Evolutionary conservation across 1,139 yeast species (phyloP).

Genomic region (Hemisphaericaspora xylofermentans): DNA sequence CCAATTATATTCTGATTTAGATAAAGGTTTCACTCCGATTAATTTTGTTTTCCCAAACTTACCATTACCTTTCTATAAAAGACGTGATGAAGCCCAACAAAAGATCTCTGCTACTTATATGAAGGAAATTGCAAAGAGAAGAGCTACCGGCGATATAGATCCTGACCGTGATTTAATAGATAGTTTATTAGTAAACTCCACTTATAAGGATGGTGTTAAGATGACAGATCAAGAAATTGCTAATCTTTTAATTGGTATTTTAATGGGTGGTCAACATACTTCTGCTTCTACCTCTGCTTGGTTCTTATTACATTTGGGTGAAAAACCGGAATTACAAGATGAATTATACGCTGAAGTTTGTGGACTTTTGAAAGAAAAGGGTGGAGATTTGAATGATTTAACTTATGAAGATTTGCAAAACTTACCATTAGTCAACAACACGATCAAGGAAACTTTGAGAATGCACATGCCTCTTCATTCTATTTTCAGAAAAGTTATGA

Average conservation of each 20-base stretch:
- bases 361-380: conserved; percentile 56
- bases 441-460: conserved; percentile 90
- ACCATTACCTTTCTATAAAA: conserved; percentile 83
- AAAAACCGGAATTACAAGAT: conserved; percentile 79
- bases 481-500: conserved; percentile 85
- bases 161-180: conserved; percentile 88
- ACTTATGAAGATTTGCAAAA: conserved; percentile 81
- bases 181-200: conserved; percentile 74
- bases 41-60: conserved; percentile 93
- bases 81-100: conserved; percentile 84
- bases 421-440: conserved; percentile 77
- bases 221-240: conserved; percentile 97
- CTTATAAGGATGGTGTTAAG: conserved; percentile 87
- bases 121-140: conserved; percentile 72
- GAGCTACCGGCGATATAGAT: conserved; percentile 67
- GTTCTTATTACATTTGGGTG: conserved; percentile 89
- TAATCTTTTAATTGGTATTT: conserved; percentile 86
- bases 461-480: conserved; percentile 96
- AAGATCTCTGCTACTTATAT: conserved; percentile 79
- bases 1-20: conserved; percentile 81
- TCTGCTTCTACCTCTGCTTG: conserved; percentile 96
- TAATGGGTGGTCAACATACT: conserved; percentile 99
- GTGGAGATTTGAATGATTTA: conserved; percentile 50
- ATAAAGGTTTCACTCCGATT: conserved; percentile 94
- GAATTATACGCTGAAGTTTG: conserved; percentile 74